Base-by-base conservation (phyloP, 768 basidiomycete species). In the Amylocystis lapponica region DNA sequence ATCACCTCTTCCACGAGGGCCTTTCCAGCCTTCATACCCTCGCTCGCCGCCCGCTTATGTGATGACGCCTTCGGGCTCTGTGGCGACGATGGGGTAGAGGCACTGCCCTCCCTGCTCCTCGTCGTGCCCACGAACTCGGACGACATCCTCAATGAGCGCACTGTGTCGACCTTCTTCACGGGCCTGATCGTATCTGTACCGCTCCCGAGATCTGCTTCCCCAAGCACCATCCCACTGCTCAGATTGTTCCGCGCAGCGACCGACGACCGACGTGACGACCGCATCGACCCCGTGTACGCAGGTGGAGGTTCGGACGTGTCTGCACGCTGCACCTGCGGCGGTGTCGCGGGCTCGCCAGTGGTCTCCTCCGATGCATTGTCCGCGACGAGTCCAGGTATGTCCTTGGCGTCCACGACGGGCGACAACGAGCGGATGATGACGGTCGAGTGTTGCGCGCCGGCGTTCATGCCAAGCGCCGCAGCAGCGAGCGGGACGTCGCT, bases 121-220 rank as follows among this genome's bases (percentile, higher is more conserved):
- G 81, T 57, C 49, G 72, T 87, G 9, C 90, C 91, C 22, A 92
- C 81, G 57, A 78, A 93, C 53, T 89, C 92, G 9, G 79, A 74
- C 1, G 90, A 91, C 16, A 87, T 61, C 48, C 82, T 71, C 12
- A 91, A 65, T 4, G 90, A 92, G 3, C 83, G 80, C 10, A 74
- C 70, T 4, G 83, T 74, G 59, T 96, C 92, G 23, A 95, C 82
- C 56, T 88, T 90, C 75, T 94, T 95, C 48, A 95, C 81, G 0
- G 94, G 93, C 40, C 92, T 76, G 55, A 98, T 90, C 1, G 94
- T 98, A 55, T 88, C 89, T 34, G 87, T 72, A 29, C 91, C 91
- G 40, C 72, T 86, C 14, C 90, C 91, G n/a, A 94, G 58, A 62
- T 94, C 92, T 10, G 82, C 89, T 53, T 83, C 82, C 32, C 76